Percentiles rank a stretch among this genome's conserved stretches.
Evolutionary conservation across 371 early-diverging fungal species (phyloP).

Genomic region (Syncephalastrum monosporum): DNA sequence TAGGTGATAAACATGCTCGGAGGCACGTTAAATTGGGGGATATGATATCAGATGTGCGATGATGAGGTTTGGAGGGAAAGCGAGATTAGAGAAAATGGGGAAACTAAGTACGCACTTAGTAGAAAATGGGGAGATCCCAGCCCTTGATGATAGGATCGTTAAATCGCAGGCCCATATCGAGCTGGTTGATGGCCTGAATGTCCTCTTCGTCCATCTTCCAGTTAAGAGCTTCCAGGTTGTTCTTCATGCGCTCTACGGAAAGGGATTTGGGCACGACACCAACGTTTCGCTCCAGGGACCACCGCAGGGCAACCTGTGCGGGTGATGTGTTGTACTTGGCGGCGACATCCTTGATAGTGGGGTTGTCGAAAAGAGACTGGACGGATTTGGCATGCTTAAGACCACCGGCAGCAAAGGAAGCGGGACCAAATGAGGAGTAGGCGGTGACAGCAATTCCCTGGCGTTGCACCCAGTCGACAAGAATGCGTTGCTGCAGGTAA

Average conservation of each 20-base stretch:
- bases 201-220: constrained; percentile 37
- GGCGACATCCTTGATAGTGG: constrained; percentile 42
- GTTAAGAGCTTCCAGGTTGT: constrained; percentile 33
- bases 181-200: constrained; percentile 25
- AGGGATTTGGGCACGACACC: constrained; percentile 70
- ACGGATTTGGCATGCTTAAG: constrained; percentile 26
- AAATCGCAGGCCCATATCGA: constrained; percentile 30
- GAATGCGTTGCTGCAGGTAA: constrained; percentile 55
- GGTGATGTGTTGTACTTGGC: constrained; percentile 32
- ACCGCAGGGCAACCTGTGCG: constrained; percentile 55
- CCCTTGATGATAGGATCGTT: constrained; percentile 29
- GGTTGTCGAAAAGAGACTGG: constrained; percentile 31
- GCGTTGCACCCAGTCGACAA: constrained; percentile 29
- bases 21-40: too few relatives aligned
- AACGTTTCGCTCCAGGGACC: constrained; percentile 56
- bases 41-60: too few relatives aligned
- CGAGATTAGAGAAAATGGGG: not conserved
- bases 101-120: constrained; percentile 5
- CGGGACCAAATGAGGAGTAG: constrained; percentile 63
- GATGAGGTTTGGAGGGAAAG: constrained; percentile 1
- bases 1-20: not conserved
- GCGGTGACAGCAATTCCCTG: constrained; percentile 59
- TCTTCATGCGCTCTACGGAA: constrained; percentile 48
- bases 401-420: constrained; percentile 51
- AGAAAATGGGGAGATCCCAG: constrained; percentile 24